phyloP scores from a whole-genome alignment of 2,329 filamentous ascomycete species.

The Fusarium fracticaudum region DNA sequence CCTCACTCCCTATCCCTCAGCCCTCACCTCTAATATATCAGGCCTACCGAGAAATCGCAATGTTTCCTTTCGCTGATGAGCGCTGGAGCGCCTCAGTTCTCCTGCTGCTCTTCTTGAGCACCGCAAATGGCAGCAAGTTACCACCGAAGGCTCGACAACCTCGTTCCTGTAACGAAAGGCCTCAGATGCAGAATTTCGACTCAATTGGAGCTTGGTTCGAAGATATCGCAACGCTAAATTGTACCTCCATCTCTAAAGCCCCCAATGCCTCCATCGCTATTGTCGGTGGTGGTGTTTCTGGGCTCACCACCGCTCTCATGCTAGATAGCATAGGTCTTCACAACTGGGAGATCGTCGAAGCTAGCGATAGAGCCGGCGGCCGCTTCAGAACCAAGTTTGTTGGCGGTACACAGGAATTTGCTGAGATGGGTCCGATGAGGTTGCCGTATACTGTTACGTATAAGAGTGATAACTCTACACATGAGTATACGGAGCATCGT shows the following conservation, averaged over 20 bases:
- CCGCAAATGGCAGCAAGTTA: neutral
- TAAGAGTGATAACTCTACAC: slow-evolving; percentile 63
- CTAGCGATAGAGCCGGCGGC: slow-evolving; percentile 68
- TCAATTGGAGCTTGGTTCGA: slow-evolving; percentile 20
- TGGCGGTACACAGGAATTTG: slow-evolving; percentile 48
- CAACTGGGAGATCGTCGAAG: slow-evolving; percentile 71
- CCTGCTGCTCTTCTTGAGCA: neutral
- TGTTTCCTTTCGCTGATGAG: fast-evolving
- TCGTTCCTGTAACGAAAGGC: fast-evolving
- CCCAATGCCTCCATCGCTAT: slow-evolving; percentile 60
- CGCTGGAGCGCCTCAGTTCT: neutral
- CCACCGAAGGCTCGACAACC: neutral
- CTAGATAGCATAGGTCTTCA: slow-evolving; percentile 63
- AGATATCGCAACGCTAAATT: neutral
- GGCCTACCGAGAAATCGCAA: fast-evolving
- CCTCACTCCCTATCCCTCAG: fast-evolving
- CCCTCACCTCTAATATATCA: too few relatives aligned
- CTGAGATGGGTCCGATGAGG: slow-evolving; percentile 72
- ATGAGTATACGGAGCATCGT: slow-evolving; percentile 69
- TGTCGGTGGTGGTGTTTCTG: slow-evolving; percentile 72
- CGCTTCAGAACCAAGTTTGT: slow-evolving; percentile 72
- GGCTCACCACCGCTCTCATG: slow-evolving; percentile 67
- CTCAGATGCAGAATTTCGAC: slow-evolving; percentile 7
- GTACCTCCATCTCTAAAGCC: neutral
- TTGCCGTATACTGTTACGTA: slow-evolving; percentile 65